phyloP scores from a whole-genome alignment of 257 asterid genomes.

The Mitragyna speciosa region DNA sequence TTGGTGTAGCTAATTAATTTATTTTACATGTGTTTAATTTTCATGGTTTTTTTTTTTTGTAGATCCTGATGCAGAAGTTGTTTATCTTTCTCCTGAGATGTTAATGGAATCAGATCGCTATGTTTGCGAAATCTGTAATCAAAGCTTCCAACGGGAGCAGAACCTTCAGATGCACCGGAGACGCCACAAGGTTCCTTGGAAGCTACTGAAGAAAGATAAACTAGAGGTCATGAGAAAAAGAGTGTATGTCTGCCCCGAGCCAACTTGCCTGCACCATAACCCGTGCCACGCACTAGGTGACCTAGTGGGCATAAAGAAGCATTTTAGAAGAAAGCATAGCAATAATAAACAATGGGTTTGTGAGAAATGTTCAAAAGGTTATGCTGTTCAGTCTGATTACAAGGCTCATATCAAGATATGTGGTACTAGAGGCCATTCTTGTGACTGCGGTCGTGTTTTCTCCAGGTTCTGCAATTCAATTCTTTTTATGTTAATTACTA shows the following conservation, averaged over 20 bases:
- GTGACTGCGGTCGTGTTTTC: conserved; percentile 50
- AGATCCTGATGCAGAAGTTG: conserved; percentile 53
- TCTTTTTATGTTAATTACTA: not conserved
- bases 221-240: conserved; percentile 23
- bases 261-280: conserved; percentile 41
- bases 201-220: conserved; percentile 31
- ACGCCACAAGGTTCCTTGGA: conserved; percentile 49
- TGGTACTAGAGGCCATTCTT: conserved; percentile 50
- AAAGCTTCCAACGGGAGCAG: conserved; percentile 46
- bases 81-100: conserved; percentile 39
- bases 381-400: conserved; percentile 49
- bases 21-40: not conserved
- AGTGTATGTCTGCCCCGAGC: conserved; percentile 46
- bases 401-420: conserved; percentile 52
- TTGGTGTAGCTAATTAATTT: not conserved
- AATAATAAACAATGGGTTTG: conserved; percentile 45
- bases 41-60: not conserved
- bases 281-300: conserved; percentile 44
- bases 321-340: conserved; percentile 43
- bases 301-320: conserved; percentile 48
- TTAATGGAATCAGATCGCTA: conserved; percentile 45
- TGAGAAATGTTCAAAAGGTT: conserved; percentile 40
- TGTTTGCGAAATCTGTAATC: conserved; percentile 44
- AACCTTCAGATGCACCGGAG: conserved; percentile 47
- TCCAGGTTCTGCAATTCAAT: conserved; percentile 33